phyloP scores from a whole-genome alignment of 2,329 filamentous ascomycete species.

The Ophiocordyceps camponoti-rufipedis region DNA sequence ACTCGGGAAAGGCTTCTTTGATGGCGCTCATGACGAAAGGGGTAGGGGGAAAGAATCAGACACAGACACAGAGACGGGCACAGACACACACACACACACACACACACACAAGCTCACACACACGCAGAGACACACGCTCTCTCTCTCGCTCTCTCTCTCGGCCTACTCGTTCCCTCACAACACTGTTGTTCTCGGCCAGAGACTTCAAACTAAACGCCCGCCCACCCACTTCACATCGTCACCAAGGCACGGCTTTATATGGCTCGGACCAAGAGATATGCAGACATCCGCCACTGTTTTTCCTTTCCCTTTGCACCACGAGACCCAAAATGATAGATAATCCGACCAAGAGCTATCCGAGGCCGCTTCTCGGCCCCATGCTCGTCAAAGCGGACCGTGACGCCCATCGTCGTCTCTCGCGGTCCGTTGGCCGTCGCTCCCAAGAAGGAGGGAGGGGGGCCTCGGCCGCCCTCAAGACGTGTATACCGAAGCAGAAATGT shows the following conservation, averaged over 20 bases:
- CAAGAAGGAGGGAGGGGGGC: not conserved
- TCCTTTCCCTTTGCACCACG: not conserved
- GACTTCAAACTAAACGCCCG: too few relatives aligned
- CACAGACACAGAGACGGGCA: too few relatives aligned
- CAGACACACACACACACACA: too few relatives aligned
- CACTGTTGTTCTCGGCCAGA: too few relatives aligned
- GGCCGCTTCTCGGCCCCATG: not conserved
- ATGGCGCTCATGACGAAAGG: conserved; percentile 1
- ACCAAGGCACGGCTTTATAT: too few relatives aligned
- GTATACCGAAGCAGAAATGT: not conserved
- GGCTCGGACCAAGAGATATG: not conserved
- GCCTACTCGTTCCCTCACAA: too few relatives aligned
- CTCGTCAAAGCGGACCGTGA: not conserved
- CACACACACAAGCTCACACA: too few relatives aligned
- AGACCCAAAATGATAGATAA: not conserved
- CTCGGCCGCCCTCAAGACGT: not conserved
- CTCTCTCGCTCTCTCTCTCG: too few relatives aligned
- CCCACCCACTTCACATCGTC: too few relatives aligned
- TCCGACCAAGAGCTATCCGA: not conserved
- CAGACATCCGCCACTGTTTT: not conserved
- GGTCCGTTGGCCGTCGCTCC: not conserved
- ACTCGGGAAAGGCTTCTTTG: conserved; percentile 13
- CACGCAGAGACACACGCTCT: too few relatives aligned
- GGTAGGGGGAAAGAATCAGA: too few relatives aligned
- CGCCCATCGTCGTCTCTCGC: not conserved